phyloP scores from a whole-genome alignment of 2,329 filamentous ascomycete genomes.

The Neofusicoccum sp. region DNA sequence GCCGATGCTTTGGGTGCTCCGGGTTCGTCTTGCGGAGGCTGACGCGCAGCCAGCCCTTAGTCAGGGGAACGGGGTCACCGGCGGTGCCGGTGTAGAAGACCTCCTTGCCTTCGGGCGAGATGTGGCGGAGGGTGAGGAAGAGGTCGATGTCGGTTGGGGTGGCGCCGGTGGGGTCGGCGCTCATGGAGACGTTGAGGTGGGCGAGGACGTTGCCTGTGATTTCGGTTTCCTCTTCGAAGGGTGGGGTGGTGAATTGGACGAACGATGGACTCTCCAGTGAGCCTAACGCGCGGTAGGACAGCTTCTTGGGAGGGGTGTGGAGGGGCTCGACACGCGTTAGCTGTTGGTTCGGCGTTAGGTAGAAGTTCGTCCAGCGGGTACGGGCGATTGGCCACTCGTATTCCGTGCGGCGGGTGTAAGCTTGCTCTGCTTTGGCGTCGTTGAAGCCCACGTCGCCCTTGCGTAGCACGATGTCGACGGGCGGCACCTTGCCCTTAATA shows the following conservation, averaged over 20 bases:
- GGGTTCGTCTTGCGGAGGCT: slow-evolving; percentile 58
- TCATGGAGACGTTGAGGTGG: slow-evolving; percentile 64
- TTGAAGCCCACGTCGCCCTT: slow-evolving; percentile 71
- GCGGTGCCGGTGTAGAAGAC: slow-evolving; percentile 68
- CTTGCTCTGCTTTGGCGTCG: slow-evolving; percentile 61
- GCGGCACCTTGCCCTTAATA: slow-evolving; percentile 58
- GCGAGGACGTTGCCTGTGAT: slow-evolving; percentile 70
- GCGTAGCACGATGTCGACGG: slow-evolving; percentile 63
- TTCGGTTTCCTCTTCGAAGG: slow-evolving; percentile 66
- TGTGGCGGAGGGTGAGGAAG: slow-evolving; percentile 64
- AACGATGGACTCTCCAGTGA: slow-evolving; percentile 56
- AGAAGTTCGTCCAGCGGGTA: slow-evolving; percentile 65
- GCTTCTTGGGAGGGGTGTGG: slow-evolving; percentile 37
- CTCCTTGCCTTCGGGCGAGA: slow-evolving; percentile 57
- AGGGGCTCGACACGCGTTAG: slow-evolving; percentile 42
- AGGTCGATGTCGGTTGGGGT: slow-evolving; percentile 62
- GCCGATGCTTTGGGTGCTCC: slow-evolving; percentile 54
- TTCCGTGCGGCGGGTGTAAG: slow-evolving; percentile 59
- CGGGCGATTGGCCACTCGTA: slow-evolving; percentile 68
- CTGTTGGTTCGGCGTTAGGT: slow-evolving; percentile 54
- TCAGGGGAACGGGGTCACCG: slow-evolving; percentile 63
- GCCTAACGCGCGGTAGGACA: slow-evolving; percentile 64
- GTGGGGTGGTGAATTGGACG: slow-evolving; percentile 59
- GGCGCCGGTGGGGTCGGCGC: slow-evolving; percentile 40
- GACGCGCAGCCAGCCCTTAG: slow-evolving; percentile 66